Evolutionary conservation across 768 basidiomycete species (phyloP).

Genomic region (Melanogaster broomeanus): DNA sequence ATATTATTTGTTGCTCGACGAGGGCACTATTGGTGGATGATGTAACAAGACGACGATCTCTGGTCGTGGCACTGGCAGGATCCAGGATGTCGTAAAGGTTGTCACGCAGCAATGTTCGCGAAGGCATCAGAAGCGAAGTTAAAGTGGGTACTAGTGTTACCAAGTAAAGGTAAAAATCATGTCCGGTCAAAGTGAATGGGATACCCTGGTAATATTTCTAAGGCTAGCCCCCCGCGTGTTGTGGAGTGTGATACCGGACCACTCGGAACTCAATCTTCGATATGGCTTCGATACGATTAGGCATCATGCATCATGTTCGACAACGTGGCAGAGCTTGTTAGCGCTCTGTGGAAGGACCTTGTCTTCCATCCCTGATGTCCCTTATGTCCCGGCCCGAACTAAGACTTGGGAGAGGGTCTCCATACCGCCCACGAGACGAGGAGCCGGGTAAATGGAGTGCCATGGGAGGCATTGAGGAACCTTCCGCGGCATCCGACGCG

Average conservation of each 20-base stretch:
- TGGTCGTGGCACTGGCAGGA: slow-evolving; percentile 13
- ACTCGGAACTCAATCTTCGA: slow-evolving; percentile 12
- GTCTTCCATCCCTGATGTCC: slow-evolving; percentile 31
- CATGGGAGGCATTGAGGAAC: slow-evolving; percentile 28
- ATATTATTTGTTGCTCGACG: slow-evolving; percentile 24
- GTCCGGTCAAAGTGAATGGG: slow-evolving; percentile 18
- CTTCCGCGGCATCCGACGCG: slow-evolving; percentile 31
- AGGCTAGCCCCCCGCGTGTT: slow-evolving; percentile 6
- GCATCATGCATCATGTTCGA: background rate
- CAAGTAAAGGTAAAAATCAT: slow-evolving; percentile 18
- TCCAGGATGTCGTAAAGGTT: slow-evolving; percentile 24
- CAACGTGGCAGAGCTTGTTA: slow-evolving; percentile 10
- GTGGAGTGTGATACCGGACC: slow-evolving; percentile 17
- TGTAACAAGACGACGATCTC: slow-evolving; percentile 13
- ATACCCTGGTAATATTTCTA: slow-evolving; percentile 6
- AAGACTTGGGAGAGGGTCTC: slow-evolving; percentile 31
- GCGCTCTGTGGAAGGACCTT: slow-evolving; percentile 30
- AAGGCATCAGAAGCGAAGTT: slow-evolving; percentile 7
- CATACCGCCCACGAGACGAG: slow-evolving; percentile 35
- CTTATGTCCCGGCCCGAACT: slow-evolving; percentile 38
- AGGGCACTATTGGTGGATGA: slow-evolving; percentile 11
- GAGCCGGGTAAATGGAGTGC: slow-evolving; percentile 34
- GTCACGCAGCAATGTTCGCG: slow-evolving; percentile 11
- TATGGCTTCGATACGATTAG: slow-evolving; percentile 11
- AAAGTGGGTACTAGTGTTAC: slow-evolving; percentile 12